A percentile compares a stretch with the other conserved stretches of the same genome.
phyloP scores from a whole-genome alignment of 257 asterid genomes.

The Primulina eburnea region DNA sequence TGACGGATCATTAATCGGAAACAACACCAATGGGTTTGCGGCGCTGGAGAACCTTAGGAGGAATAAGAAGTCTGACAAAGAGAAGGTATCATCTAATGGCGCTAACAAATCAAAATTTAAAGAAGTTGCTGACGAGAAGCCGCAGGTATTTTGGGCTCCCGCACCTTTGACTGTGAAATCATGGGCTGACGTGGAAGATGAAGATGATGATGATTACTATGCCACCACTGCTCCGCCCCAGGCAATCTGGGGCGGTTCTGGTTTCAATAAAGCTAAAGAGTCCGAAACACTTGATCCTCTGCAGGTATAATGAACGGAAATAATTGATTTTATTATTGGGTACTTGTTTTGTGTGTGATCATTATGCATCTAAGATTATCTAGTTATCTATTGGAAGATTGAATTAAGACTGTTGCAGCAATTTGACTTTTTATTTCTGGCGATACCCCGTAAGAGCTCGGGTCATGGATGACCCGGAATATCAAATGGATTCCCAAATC shows the following conservation, averaged over 20 bases:
- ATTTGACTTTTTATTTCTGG: neutral
- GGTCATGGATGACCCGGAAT: no score
- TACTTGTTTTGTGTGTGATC: neutral
- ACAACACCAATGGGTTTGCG: constrained; percentile 82
- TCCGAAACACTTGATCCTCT: constrained; percentile 36
- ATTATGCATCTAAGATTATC: neutral
- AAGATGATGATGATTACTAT: constrained; percentile 90
- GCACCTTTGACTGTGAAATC: constrained; percentile 80
- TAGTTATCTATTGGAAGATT: neutral
- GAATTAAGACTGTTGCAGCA: neutral
- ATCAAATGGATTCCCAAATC: no score
- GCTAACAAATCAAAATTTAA: constrained; percentile 31
- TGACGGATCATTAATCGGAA: constrained; percentile 58
- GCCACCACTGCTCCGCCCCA: constrained; percentile 90
- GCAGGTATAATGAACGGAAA: constrained; percentile 49
- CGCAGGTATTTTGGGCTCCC: constrained; percentile 84
- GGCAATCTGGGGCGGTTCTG: constrained; percentile 58
- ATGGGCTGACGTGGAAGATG: constrained; percentile 98
- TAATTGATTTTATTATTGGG: constrained; percentile 6
- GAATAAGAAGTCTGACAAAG: constrained; percentile 87
- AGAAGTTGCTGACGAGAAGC: constrained; percentile 37
- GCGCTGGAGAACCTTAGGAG: constrained; percentile 80
- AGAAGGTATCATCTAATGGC: constrained; percentile 44
- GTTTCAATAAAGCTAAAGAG: constrained; percentile 29
- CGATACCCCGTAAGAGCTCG: no score